Percentiles rank a stretch among this genome's conserved stretches.
Evolutionary conservation across 1,284 basidiomycete species (phyloP).

Genomic region (Binderoboletus segoi): DNA sequence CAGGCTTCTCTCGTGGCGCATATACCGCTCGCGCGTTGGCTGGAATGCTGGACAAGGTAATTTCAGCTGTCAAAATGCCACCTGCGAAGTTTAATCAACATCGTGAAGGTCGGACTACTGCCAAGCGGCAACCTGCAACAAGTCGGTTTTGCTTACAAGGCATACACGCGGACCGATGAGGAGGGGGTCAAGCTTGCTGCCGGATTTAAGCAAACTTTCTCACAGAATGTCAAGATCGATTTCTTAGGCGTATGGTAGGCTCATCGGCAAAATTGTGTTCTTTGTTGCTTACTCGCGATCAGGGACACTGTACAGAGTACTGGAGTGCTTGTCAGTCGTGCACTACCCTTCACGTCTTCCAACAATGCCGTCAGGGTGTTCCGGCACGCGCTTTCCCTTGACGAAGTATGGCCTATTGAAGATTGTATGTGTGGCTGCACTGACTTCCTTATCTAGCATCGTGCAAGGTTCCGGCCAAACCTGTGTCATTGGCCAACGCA

Average conservation of each 20-base stretch:
- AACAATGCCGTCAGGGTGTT: slow-evolving; percentile 62
- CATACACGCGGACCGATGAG: slow-evolving; percentile 55
- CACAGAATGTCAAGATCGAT: slow-evolving; percentile 56
- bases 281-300: slow-evolving; percentile 8
- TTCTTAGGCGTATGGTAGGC: slow-evolving; percentile 69
- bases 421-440: not conserved
- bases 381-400: slow-evolving; percentile 64
- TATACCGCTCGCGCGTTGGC: slow-evolving; percentile 77
- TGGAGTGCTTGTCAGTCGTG: slow-evolving; percentile 55
- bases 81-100: not conserved
- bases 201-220: slow-evolving; percentile 71
- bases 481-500: slow-evolving; percentile 46
- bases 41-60: slow-evolving; percentile 58
- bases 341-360: slow-evolving; percentile 63
- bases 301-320: slow-evolving; percentile 74
- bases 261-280: not conserved
- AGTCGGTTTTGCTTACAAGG: slow-evolving; percentile 65
- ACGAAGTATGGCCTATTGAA: slow-evolving; percentile 47
- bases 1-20: slow-evolving; percentile 76
- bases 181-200: slow-evolving; percentile 46
- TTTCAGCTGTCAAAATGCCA: not conserved
- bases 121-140: slow-evolving; percentile 60
- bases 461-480: slow-evolving; percentile 56
- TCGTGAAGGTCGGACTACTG: slow-evolving; percentile 57
- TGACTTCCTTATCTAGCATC: slow-evolving; percentile 42